These are phyloP conservation scores for Podila epicladia DNA, from an alignment of 192 early-diverging fungal species.

Conservation along the genomic window DNA sequence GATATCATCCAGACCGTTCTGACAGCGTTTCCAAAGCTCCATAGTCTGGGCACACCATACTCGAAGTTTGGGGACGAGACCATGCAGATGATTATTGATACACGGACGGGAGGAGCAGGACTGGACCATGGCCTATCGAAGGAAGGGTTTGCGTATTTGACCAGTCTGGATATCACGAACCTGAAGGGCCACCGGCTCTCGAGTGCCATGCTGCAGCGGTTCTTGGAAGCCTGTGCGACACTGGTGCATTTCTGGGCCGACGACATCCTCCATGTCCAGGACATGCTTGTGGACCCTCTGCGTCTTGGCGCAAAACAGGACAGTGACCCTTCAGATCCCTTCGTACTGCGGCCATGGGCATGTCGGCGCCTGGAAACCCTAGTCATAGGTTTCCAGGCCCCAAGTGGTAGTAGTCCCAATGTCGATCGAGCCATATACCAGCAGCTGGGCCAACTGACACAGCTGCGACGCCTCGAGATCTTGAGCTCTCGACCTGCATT, in stretches of 20 bases:
- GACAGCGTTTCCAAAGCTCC: slow-evolving; percentile 6
- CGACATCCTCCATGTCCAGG: not conserved
- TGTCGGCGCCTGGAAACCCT: slow-evolving; percentile 8
- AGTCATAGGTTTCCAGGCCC: not conserved
- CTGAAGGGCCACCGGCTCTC: slow-evolving; percentile 2
- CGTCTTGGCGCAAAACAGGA: not conserved
- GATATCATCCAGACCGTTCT: not conserved
- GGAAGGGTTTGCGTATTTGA: not conserved
- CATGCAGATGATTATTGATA: slow-evolving; percentile 1
- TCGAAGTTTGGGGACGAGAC: slow-evolving; percentile 14
- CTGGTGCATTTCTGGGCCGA: slow-evolving; percentile 8
- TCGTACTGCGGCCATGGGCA: slow-evolving; percentile 7
- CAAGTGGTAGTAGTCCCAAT: not conserved
- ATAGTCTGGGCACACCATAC: not conserved
- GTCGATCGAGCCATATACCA: slow-evolving; percentile 8
- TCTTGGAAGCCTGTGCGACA: not conserved
- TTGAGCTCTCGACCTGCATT: not conserved
- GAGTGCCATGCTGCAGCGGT: not conserved
- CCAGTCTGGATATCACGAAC: slow-evolving; percentile 6
- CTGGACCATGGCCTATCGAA: not conserved
- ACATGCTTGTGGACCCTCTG: slow-evolving; percentile 6
- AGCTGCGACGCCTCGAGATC: not conserved
- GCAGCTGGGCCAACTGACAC: slow-evolving; percentile 5
- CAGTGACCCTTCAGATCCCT: not conserved
- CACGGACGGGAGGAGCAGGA: not conserved